These are phyloP conservation scores for Hymenochaete sp. DNA, from an alignment of 1,284 basidiomycete species.

Conservation along the genomic window DNA sequence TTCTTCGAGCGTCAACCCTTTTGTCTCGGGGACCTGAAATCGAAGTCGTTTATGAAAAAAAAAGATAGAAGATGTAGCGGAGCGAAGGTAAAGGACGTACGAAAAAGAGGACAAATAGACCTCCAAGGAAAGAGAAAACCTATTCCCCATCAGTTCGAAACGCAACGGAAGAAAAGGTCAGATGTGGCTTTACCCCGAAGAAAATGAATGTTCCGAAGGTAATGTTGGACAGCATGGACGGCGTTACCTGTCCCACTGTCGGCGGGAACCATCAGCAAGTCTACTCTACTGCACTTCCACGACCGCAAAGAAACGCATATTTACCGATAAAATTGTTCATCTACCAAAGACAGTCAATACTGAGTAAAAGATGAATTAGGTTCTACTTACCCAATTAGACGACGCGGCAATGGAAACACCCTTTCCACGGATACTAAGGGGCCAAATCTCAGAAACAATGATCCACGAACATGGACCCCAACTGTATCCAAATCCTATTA, in stretches of 20 bases:
- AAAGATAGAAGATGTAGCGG: neutral
- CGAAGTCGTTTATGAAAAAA: slow-evolving; percentile 6
- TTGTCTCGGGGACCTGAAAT: slow-evolving; percentile 54
- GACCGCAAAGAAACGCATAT: slow-evolving; percentile 13
- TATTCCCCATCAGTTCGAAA: slow-evolving; percentile 22
- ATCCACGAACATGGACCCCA: slow-evolving; percentile 69
- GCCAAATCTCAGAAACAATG: slow-evolving; percentile 58
- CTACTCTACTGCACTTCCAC: neutral
- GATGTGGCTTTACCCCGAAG: slow-evolving; percentile 40
- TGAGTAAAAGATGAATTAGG: neutral
- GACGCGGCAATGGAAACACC: slow-evolving; percentile 62
- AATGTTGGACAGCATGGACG: slow-evolving; percentile 50
- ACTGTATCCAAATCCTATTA: slow-evolving; percentile 50
- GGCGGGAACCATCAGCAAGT: neutral
- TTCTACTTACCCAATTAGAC: slow-evolving; percentile 51
- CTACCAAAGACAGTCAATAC: slow-evolving; percentile 26
- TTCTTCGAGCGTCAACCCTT: slow-evolving; percentile 58
- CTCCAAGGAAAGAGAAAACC: slow-evolving; percentile 56
- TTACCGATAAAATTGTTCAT: slow-evolving; percentile 70
- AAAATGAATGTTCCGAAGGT: slow-evolving; percentile 61
- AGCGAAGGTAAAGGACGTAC: slow-evolving; percentile 29
- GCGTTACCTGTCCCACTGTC: slow-evolving; percentile 40
- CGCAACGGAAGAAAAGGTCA: neutral
- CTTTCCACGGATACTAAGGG: slow-evolving; percentile 57
- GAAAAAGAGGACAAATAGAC: slow-evolving; percentile 53